Evolutionary conservation across 2,329 filamentous ascomycete genomes (phyloP).

Genomic region (Alternaria arborescens): DNA sequence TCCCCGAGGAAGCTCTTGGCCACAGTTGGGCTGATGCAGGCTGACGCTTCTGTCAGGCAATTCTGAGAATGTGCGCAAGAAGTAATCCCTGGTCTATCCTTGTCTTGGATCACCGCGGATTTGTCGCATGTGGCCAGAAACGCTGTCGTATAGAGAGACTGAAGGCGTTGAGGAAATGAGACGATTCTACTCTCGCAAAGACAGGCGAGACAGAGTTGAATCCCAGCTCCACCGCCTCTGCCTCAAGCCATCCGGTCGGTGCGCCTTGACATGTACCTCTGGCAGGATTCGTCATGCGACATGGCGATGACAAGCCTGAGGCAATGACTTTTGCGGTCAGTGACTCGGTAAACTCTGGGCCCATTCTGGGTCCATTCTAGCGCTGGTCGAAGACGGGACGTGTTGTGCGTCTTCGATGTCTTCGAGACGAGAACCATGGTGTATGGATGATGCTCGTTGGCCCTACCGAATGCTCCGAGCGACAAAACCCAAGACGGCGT

Average conservation of each 20-base stretch:
- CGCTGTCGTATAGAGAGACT: not conserved
- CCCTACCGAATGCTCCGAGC: not conserved
- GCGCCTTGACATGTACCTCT: conserved; percentile 5
- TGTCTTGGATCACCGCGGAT: conserved; percentile 9
- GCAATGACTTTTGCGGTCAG: conserved; percentile 1
- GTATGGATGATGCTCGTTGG: conserved; percentile 6
- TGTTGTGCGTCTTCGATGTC: conserved; percentile 6
- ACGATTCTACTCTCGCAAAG: not conserved
- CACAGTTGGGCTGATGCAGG: conserved; percentile 16
- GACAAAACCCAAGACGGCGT: not conserved
- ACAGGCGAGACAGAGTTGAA: conserved; percentile 7
- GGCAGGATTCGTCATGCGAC: conserved; percentile 3
- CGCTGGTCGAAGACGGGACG: conserved; percentile 4
- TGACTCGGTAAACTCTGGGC: conserved; percentile 1
- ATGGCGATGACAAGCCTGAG: conserved; percentile 1
- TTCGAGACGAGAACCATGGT: not conserved
- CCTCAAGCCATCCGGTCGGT: conserved; percentile 2
- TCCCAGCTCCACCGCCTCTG: not conserved
- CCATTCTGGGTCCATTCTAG: not conserved
- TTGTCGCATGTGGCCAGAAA: conserved; percentile 3
- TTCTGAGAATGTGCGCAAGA: conserved; percentile 4
- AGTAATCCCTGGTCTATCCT: not conserved
- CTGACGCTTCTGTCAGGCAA: conserved; percentile 20
- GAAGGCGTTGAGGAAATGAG: conserved; percentile 9
- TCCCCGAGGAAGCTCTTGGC: conserved; percentile 32